Base-by-base conservation (phyloP, 2,329 filamentous ascomycete genomes). In the Cladobotryum mycophilum region DNA sequence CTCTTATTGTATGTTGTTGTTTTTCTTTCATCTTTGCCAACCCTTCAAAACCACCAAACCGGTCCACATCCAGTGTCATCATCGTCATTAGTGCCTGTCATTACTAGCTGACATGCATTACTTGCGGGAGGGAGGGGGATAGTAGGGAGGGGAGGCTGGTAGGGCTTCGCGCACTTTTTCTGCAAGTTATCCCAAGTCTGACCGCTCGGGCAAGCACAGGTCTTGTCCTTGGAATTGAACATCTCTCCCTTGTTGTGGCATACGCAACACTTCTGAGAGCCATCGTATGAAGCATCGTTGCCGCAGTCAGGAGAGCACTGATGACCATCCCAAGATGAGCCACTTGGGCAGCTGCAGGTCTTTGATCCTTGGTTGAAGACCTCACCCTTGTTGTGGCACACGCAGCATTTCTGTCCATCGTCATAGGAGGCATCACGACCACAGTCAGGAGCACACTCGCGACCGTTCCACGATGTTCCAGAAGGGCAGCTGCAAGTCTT, bases 351-450 rank as follows among this genome's bases (percentile, higher is more conserved):
- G 5, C 25, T 45, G 47, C 53, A 55, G 9, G 25, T 51, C 53
- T 53, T 55, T 20, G 20, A 41, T 3, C 17, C 18, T 1, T 15
- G n/a, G 25, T 53, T 45, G 30, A 45, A 55, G 4, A 35, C 14
- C 44, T 55, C 17, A 13, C 51, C 53, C 5, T 51, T 46, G 2
- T 53, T 53, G 15, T 55, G 51, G 51, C 53, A 55, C 14, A 53
- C 53, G 33, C 53, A 55, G 9, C 15, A 22, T 11, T 52, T 48
- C 30, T 42, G 30, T 3, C 40, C 33, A 7, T 8, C 15, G 3
- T 46, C 42, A 5, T 42, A 54, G 18, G 35, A 18, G 9, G 53
- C 49, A n/a, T 55, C 53, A 3, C 48, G 50, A 13, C 53, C 53
- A 15, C 53, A 55, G 13, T 55, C 43, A 17, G 41, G 38, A 12